phyloP scores from a whole-genome alignment of 164 flowering plant species.

The Buxus sempervirens region DNA sequence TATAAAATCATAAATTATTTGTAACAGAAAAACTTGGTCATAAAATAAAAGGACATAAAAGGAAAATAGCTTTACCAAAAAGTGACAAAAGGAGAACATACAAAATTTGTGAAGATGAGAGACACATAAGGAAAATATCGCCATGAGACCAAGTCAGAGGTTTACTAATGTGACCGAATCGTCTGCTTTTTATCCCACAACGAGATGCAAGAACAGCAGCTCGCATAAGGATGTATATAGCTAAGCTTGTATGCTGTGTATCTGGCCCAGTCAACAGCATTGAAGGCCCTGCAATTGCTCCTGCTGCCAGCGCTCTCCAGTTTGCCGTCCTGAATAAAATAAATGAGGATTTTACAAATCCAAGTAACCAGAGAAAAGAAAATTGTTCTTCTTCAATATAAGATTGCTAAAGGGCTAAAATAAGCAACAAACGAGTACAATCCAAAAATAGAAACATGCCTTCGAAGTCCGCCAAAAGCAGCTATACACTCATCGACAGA shows the following conservation, averaged over 20 bases:
- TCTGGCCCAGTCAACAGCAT: constrained; percentile 83
- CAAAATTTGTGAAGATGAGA: constrained; percentile 94
- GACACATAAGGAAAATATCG: constrained; percentile 97
- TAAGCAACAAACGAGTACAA: neutral
- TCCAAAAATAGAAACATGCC: constrained; percentile 41
- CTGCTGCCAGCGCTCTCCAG: constrained; percentile 90
- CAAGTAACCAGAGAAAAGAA: neutral
- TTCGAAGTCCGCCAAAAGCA: constrained; percentile 68
- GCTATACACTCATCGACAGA: constrained; percentile 80
- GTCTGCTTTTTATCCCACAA: constrained; percentile 91
- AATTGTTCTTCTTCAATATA: too few relatives aligned
- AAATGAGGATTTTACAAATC: neutral
- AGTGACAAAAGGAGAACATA: constrained; percentile 28
- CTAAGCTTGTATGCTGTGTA: constrained; percentile 86
- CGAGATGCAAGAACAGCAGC: constrained; percentile 95
- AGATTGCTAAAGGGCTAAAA: too few relatives aligned
- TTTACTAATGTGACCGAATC: constrained; percentile 74
- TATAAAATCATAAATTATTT: too few relatives aligned
- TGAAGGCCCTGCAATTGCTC: constrained; percentile 90
- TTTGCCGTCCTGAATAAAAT: constrained; percentile 61
- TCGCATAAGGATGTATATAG: constrained; percentile 91
- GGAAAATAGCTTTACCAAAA: neutral
- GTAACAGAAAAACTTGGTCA: neutral
- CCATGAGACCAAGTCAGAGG: constrained; percentile 95
- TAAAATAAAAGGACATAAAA: neutral